These are phyloP conservation scores for Daldinia sp. DNA, from an alignment of 2,329 filamentous ascomycete species.

Conservation along the genomic window DNA sequence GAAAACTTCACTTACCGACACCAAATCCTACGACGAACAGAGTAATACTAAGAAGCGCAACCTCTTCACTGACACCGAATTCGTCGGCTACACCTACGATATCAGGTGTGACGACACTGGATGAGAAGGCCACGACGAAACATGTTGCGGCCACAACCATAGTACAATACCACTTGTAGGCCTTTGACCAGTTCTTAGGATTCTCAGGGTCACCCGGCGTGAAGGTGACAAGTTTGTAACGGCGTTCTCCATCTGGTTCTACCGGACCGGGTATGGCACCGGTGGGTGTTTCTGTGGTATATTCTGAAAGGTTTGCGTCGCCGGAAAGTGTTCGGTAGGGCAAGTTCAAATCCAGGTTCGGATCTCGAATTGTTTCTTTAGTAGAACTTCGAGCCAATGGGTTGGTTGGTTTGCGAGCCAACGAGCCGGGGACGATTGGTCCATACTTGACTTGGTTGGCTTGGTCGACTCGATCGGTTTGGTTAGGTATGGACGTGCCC, in stretches of 20 bases:
- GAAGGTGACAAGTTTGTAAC: constrained; percentile 75
- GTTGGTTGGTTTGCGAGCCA: constrained; percentile 29
- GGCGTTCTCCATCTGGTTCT: constrained; percentile 46
- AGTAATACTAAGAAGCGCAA: constrained; percentile 77
- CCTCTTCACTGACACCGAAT: constrained; percentile 78
- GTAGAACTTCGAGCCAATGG: constrained; percentile 37
- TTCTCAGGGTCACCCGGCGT: constrained; percentile 78
- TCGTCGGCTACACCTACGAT: constrained; percentile 71
- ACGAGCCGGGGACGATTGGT: constrained; percentile 24
- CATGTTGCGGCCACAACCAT: constrained; percentile 84
- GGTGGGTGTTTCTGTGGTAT: constrained; percentile 68
- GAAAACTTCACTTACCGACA: constrained; percentile 64
- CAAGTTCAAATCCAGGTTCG: constrained; percentile 65
- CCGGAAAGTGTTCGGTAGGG: constrained; percentile 74
- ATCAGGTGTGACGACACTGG: constrained; percentile 82
- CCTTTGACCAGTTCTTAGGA: constrained; percentile 87
- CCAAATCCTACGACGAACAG: constrained; percentile 87
- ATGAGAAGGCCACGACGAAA: constrained; percentile 78
- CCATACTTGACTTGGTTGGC: constrained; percentile 24
- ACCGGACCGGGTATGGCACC: constrained; percentile 70
- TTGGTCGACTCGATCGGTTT: constrained; percentile 2
- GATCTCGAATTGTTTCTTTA: constrained; percentile 55
- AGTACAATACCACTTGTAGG: constrained; percentile 84
- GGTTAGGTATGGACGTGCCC: constrained; percentile 11
- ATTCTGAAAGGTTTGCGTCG: constrained; percentile 74